Conservation (phyloP, 2,329 filamentous ascomycete genomes). For the Tricladium varicosporioides region DNA sequence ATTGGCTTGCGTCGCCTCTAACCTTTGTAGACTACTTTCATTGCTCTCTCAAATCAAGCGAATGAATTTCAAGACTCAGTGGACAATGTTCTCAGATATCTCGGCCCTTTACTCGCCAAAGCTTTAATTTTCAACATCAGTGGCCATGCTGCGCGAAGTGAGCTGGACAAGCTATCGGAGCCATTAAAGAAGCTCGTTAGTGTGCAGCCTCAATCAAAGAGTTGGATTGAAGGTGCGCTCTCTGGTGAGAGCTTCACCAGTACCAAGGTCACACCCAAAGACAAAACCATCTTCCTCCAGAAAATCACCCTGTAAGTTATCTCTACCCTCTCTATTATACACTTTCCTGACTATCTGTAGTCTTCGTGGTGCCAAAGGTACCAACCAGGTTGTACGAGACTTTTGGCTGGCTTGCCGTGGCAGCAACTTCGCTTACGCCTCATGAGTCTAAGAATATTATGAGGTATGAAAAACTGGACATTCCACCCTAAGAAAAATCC, state of each 20-base stretch:
- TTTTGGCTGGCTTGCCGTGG: constrained; percentile 70
- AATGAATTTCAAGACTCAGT: constrained; percentile 40
- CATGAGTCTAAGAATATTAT: constrained; percentile 25
- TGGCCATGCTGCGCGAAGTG: constrained; percentile 66
- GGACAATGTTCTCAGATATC: constrained; percentile 50
- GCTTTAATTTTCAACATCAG: constrained; percentile 64
- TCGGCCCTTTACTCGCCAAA: constrained; percentile 60
- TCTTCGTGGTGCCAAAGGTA: constrained; percentile 61
- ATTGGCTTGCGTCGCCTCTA: not conserved
- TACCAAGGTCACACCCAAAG: constrained; percentile 53
- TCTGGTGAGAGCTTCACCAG: constrained; percentile 49
- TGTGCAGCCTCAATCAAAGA: constrained; percentile 52
- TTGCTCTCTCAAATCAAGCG: constrained; percentile 42
- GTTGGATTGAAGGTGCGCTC: constrained; percentile 63
- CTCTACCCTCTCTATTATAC: not conserved
- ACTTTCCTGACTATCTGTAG: constrained; percentile 36
- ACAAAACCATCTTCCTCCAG: constrained; percentile 64
- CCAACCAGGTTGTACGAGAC: constrained; percentile 66
- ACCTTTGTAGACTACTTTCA: constrained; percentile 48
- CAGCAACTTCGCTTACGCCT: constrained; percentile 59
- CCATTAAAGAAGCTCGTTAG: constrained; percentile 67
- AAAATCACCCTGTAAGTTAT: constrained; percentile 59
- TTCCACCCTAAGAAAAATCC: not conserved
- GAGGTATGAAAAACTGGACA: not conserved
- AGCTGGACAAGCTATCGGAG: constrained; percentile 68